A percentile compares a stretch with the other conserved stretches of the same genome.
Conservation (phyloP, 148 eudicot species). For the Persicaria tinctoria region DNA sequence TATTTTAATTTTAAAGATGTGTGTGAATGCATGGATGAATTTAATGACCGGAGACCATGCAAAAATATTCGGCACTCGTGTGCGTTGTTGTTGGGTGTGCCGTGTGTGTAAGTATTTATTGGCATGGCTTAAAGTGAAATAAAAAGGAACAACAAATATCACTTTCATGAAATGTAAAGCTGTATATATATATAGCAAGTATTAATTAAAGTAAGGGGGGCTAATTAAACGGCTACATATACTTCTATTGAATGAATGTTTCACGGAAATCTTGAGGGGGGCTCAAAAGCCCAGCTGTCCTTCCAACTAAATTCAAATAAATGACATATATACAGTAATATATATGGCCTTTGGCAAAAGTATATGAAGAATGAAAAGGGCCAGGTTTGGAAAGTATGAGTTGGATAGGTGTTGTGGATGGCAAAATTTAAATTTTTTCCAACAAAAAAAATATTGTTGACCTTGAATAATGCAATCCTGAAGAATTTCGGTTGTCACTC, state of each 20-base stretch:
- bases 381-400: no score
- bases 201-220: neutral
- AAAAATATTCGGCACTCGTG: constrained; percentile 9
- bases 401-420: no score
- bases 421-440: no score
- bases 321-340: neutral
- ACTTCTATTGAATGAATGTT: neutral
- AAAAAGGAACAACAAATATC: constrained; percentile 4
- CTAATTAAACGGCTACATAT: neutral
- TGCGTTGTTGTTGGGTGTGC: constrained; percentile 5
- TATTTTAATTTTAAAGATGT: neutral
- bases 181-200: neutral
- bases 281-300: neutral
- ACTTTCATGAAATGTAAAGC: neutral
- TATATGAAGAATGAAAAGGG: no score
- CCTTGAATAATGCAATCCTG: no score
- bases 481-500: no score
- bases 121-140: neutral
- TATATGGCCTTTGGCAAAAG: neutral
- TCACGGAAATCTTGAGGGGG: constrained; percentile 4
- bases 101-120: neutral
- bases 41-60: neutral
- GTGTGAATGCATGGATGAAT: neutral
- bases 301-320: neutral
- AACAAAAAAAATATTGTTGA: no score